These are phyloP conservation scores for Aspergillus latus DNA, from an alignment of 2,329 filamentous ascomycete species.

Conservation along the genomic window DNA sequence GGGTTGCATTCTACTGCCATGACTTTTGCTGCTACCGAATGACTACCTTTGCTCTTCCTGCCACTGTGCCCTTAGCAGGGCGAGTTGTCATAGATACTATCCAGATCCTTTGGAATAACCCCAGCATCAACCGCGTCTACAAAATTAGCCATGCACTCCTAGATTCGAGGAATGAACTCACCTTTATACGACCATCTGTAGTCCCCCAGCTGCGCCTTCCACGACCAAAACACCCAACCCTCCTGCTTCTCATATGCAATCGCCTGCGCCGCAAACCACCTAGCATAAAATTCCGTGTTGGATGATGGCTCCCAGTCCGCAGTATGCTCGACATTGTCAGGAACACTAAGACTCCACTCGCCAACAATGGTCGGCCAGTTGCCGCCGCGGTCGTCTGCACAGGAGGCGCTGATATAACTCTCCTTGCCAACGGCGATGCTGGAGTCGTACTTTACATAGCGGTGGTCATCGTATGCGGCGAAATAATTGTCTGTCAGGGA, in stretches of 20 bases:
- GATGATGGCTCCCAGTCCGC: constrained; percentile 45
- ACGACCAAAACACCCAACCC: constrained; percentile 62
- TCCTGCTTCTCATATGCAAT: constrained; percentile 54
- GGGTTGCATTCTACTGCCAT: no score
- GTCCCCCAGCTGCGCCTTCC: constrained; percentile 53
- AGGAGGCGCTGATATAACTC: constrained; percentile 54
- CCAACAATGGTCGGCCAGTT: constrained; percentile 55
- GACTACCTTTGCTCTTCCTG: no score
- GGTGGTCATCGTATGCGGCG: constrained; percentile 59
- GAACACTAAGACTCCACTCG: constrained; percentile 59
- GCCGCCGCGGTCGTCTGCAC: constrained; percentile 47
- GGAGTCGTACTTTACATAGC: constrained; percentile 57
- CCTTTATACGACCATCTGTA: constrained; percentile 33
- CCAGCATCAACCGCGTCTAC: constrained; percentile 41
- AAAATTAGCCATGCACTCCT: constrained; percentile 43
- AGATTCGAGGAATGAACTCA: constrained; percentile 10
- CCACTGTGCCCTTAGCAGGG: background rate
- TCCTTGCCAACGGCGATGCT: constrained; percentile 46
- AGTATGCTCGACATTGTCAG: constrained; percentile 49
- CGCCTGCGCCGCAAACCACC: constrained; percentile 60
- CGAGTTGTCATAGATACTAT: constrained; percentile 11
- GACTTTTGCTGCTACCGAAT: no score
- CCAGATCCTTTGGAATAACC: constrained; percentile 39
- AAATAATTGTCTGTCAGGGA: constrained; percentile 32
- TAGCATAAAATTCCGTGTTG: constrained; percentile 54